Evolutionary conservation across 148 eudicot genomes (phyloP).

Genomic region (Cornus suecica): DNA sequence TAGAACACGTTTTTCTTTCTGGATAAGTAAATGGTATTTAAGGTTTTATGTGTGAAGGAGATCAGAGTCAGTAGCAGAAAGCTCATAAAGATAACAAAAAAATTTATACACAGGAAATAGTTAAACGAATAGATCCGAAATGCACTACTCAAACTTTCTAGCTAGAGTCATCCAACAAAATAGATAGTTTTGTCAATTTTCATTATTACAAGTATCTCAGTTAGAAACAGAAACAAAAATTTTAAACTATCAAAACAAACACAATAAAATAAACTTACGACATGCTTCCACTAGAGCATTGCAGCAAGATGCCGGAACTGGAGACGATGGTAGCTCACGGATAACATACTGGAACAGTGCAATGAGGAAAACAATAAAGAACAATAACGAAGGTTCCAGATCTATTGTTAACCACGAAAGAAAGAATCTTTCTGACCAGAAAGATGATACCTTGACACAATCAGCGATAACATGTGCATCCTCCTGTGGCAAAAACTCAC

Average conservation of each 20-base stretch:
- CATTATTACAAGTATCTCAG: not conserved
- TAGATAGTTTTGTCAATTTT: no score
- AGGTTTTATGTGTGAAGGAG: not conserved
- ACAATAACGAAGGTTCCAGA: not conserved
- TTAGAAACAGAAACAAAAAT: not conserved
- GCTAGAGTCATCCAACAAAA: not conserved
- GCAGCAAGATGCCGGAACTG: constrained; percentile 99
- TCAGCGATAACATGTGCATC: constrained; percentile 92
- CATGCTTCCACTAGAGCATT: constrained; percentile 89
- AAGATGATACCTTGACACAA: constrained; percentile 57
- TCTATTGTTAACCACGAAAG: not conserved
- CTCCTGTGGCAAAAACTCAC: constrained; percentile 71
- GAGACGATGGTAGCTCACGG: constrained; percentile 93
- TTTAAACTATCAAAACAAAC: not conserved
- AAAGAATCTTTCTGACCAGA: no score
- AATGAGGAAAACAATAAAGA: constrained; percentile 15
- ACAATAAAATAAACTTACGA: constrained; percentile 51
- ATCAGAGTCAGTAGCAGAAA: not conserved
- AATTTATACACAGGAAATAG: not conserved
- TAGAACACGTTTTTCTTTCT: no score
- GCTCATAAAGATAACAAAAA: not conserved
- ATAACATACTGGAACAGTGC: constrained; percentile 61
- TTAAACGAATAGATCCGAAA: not conserved
- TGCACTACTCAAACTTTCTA: not conserved
- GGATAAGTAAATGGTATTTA: not conserved